Evolutionary conservation across 768 basidiomycete genomes (phyloP).

Genomic region (Sarcomyxa edulis): DNA sequence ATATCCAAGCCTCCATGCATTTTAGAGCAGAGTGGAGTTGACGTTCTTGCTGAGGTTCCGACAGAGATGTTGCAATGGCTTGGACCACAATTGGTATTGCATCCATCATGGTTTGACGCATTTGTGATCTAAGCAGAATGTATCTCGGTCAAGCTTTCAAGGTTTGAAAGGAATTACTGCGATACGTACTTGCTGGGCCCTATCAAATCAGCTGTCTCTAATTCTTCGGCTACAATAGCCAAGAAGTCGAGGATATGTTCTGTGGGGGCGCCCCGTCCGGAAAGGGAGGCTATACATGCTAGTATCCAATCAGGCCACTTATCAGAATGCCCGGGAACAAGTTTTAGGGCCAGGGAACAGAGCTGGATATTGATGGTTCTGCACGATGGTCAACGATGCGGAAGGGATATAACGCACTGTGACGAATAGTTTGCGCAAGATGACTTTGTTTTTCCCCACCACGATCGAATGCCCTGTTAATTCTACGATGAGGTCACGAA

Average conservation of each 20-base stretch:
- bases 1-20: constrained; percentile 83
- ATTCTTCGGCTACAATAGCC: constrained; percentile 81
- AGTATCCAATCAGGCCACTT: constrained; percentile 77
- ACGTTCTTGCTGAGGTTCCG: constrained; percentile 25
- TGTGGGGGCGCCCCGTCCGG: constrained; percentile 48
- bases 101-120: constrained; percentile 60
- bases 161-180: not conserved
- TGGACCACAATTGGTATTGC: constrained; percentile 69
- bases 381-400: constrained; percentile 6
- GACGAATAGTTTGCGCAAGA: constrained; percentile 84
- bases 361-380: constrained; percentile 32
- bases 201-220: constrained; percentile 68
- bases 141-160: not conserved
- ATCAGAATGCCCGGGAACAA: constrained; percentile 52
- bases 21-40: constrained; percentile 70
- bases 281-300: constrained; percentile 57
- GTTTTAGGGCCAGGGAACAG: constrained; percentile 66
- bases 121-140: constrained; percentile 47
- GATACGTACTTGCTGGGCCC: constrained; percentile 63
- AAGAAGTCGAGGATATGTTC: constrained; percentile 71
- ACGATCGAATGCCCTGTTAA: constrained; percentile 63
- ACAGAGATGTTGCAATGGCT: constrained; percentile 56
- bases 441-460: constrained; percentile 57
- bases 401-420: constrained; percentile 47
- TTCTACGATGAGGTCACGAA: constrained; percentile 66